Conservation (phyloP, 805 yeast genomes). For the Hanseniaspora thailandica region DNA sequence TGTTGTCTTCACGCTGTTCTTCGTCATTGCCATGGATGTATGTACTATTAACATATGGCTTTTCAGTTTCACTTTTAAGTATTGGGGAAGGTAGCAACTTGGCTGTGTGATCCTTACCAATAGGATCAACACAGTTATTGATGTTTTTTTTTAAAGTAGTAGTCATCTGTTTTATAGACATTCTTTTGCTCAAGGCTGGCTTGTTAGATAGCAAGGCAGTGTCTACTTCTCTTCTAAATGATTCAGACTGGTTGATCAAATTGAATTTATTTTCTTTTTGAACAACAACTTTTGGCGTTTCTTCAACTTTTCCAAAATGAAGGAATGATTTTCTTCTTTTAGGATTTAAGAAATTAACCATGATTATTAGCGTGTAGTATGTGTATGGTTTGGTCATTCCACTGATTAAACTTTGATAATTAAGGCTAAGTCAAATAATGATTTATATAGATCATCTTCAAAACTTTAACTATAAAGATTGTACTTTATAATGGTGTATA, state of each 20-base stretch:
- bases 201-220: neutral
- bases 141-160: neutral
- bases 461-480: no score
- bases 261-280: neutral
- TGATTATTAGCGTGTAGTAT: no score
- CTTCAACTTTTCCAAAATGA: neutral
- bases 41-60: neutral
- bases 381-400: neutral
- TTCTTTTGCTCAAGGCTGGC: neutral
- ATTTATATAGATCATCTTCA: no score
- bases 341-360: neutral
- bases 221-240: neutral
- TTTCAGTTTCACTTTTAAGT: neutral
- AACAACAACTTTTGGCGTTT: no score
- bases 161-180: neutral
- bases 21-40: neutral
- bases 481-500: constrained; percentile 33
- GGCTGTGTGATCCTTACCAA: neutral
- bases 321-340: neutral
- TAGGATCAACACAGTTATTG: neutral
- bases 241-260: neutral
- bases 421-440: no score
- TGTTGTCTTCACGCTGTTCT: neutral
- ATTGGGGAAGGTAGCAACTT: neutral
- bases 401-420: neutral